Conservation (phyloP, 257 asterid species). For the Plantago ovata region DNA sequence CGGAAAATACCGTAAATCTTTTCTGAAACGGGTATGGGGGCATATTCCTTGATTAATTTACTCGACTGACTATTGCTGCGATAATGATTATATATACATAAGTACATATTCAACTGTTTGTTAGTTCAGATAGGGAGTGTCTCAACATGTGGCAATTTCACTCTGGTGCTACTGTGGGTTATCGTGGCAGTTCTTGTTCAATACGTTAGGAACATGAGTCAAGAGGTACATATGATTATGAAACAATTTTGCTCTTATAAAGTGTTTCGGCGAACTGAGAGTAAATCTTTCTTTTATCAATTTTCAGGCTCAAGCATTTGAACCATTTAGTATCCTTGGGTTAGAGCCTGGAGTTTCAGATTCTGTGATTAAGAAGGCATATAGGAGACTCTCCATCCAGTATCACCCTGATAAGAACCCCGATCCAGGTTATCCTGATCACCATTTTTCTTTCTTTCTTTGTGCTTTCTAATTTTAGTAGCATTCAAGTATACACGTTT, state of each 20-base stretch:
- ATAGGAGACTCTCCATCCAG: slow-evolving; percentile 82
- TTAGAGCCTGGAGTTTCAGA: slow-evolving; percentile 84
- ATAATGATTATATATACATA: slow-evolving; percentile 2
- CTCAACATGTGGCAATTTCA: slow-evolving; percentile 69
- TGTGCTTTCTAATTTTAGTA: slow-evolving; percentile 13
- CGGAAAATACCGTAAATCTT: slow-evolving; percentile 68
- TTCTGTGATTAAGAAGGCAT: slow-evolving; percentile 87
- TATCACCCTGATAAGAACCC: slow-evolving; percentile 99
- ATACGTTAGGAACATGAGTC: slow-evolving; percentile 60
- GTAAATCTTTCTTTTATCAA: slow-evolving; percentile 8
- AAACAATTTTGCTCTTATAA: slow-evolving; percentile 12
- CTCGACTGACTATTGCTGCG: slow-evolving; percentile 4
- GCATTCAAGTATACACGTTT: slow-evolving; percentile 8
- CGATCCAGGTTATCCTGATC: slow-evolving; percentile 64
- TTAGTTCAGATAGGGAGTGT: slow-evolving; percentile 53
- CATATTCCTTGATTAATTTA: slow-evolving; percentile 5
- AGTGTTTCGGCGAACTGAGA: background rate
- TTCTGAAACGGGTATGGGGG: slow-evolving; percentile 43
- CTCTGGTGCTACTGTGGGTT: slow-evolving; percentile 79
- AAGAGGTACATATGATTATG: slow-evolving; percentile 50
- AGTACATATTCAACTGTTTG: slow-evolving; percentile 12
- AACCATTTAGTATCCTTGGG: slow-evolving; percentile 92
- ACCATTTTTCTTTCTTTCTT: slow-evolving; percentile 14
- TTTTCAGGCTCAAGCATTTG: slow-evolving; percentile 81
- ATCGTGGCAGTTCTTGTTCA: slow-evolving; percentile 58